Percentiles rank a stretch among this genome's conserved stretches.
phyloP scores from a whole-genome alignment of 2,329 filamentous ascomycete genomes.

The Trichophyton equinum region DNA sequence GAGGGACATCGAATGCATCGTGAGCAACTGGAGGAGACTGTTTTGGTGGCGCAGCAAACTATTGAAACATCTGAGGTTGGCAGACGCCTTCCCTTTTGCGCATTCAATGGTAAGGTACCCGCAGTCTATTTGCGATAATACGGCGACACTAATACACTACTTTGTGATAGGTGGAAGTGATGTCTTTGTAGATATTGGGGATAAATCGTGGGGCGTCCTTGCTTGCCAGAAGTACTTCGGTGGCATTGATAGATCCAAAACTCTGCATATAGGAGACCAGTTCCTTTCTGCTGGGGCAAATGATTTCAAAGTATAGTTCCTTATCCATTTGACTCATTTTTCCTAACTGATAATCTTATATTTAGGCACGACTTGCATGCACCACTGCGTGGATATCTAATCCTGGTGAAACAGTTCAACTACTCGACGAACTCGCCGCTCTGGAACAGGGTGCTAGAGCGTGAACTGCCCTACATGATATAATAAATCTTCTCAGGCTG shows the following conservation, averaged over 20 bases:
- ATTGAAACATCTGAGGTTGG: conserved; percentile 68
- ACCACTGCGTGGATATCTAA: conserved; percentile 97
- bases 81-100: conserved; percentile 70
- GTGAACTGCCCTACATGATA: background rate
- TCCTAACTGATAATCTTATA: background rate
- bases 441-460: conserved; percentile 24
- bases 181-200: conserved; percentile 96
- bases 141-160: background rate
- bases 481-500: background rate
- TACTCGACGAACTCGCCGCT: conserved; percentile 68
- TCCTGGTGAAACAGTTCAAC: conserved; percentile 74
- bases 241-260: conserved; percentile 60
- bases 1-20: conserved; percentile 58
- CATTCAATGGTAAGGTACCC: conserved; percentile 62
- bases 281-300: conserved; percentile 92
- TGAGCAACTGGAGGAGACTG: conserved; percentile 89
- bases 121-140: background rate
- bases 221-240: conserved; percentile 88
- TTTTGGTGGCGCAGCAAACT: conserved; percentile 84
- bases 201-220: conserved; percentile 91
- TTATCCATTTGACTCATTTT: background rate
- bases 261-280: conserved; percentile 88
- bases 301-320: conserved; percentile 64
- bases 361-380: conserved; percentile 63
- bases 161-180: conserved; percentile 59